Base-by-base conservation (phyloP, 2,329 filamentous ascomycete species). In the Penicillium sp. region DNA sequence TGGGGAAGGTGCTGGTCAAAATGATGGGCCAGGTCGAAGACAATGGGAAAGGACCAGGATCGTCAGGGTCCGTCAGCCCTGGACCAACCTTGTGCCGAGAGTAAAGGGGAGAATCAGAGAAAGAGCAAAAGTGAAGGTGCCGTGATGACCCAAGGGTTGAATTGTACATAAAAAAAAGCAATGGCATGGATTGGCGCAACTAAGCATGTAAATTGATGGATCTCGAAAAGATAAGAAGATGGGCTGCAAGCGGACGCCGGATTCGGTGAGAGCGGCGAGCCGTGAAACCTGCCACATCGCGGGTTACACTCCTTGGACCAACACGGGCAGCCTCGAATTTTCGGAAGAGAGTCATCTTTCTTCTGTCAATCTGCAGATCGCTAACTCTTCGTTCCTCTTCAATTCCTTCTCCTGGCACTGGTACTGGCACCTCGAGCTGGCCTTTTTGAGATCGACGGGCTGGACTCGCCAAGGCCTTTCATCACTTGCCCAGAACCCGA, bases 11-110 rank as follows among this genome's bases (percentile, higher is more conserved):
- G 48, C 54, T 72, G 34, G 53, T 63, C 44, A 65, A 63, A 47
- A 51, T 69, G 58, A 65, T 71, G 65, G 54, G 54, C 49, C 65
- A 67, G 52, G 56, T 65, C 9, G 65, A 69, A 42, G 54, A 63
- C 18, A 63, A 62, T 45, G 53, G 65, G 44, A 67, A 66, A 47
- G 60, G 57, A 16, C 63, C 61, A 56, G 60, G 64, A 13, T 66
- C 65, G n/a, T 63, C 65, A n/a, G 51, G 52, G 29, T 67, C 66
- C 26, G 49, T 61, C 31, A 60, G 60, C 18, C 65, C 65, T 45
- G 55, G 61, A 24, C 33, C 62, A 47, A 63, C 43, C 34, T 43
- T 56, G 39, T 51, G 46, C 42, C 60, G 52, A 58, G 28, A 29
- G 5, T 29, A 9, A 29, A 29, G 28, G 10, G 8, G 6, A 26